These are phyloP conservation scores for Dendrobium catenatum DNA, from an alignment of 106 monocot species.

Conservation along the genomic window DNA sequence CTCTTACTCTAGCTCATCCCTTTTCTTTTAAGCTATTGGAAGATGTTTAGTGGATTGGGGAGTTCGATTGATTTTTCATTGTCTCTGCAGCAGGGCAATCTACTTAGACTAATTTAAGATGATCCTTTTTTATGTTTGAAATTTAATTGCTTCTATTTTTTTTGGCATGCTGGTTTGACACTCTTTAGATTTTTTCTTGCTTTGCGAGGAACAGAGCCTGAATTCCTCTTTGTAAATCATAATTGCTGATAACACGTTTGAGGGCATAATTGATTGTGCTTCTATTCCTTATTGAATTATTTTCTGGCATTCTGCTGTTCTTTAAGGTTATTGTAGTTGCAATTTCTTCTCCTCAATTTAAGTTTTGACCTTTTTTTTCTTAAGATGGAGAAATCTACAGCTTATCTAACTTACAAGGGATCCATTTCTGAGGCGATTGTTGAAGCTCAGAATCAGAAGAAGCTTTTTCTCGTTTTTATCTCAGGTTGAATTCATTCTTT, in stretches of 20 bases:
- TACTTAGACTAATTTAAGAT: too few relatives aligned
- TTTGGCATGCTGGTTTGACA: too few relatives aligned
- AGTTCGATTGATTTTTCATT: too few relatives aligned
- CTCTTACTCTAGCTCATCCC: too few relatives aligned
- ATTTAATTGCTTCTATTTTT: too few relatives aligned
- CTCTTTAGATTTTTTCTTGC: too few relatives aligned
- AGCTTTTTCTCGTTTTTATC: constrained; percentile 76
- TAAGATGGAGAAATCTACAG: constrained; percentile 49
- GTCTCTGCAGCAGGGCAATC: too few relatives aligned
- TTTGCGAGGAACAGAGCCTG: neutral
- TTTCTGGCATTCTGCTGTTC: too few relatives aligned
- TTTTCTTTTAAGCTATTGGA: too few relatives aligned
- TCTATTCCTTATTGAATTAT: neutral
- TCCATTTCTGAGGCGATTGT: constrained; percentile 73
- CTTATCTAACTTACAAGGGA: constrained; percentile 66
- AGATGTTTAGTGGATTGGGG: too few relatives aligned
- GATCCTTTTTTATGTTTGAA: too few relatives aligned
- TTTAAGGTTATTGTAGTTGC: neutral
- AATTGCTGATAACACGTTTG: neutral
- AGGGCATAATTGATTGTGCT: neutral
- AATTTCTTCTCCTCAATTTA: neutral
- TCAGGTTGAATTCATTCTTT: constrained; percentile 45
- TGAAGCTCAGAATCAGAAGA: constrained; percentile 59
- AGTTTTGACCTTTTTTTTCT: neutral
- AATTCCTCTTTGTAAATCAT: neutral